phyloP scores from a whole-genome alignment of 1,284 basidiomycete genomes.

The Lignosus rhinocerotis region DNA sequence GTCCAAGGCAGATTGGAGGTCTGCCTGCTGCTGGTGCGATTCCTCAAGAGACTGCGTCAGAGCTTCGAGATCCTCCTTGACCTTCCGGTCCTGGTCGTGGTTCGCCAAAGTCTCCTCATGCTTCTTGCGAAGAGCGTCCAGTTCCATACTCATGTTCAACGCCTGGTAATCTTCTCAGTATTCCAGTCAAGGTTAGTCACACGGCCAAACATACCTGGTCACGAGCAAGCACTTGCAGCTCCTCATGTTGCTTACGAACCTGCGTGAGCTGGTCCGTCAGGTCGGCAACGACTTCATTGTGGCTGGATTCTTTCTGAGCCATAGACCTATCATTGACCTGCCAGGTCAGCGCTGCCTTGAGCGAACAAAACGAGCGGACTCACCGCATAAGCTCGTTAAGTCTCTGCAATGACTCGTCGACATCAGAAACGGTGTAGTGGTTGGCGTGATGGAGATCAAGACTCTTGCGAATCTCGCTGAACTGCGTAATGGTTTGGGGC shows the following conservation, averaged over 20 bases:
- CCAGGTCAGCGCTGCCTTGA: slow-evolving; percentile 3
- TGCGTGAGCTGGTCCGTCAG: slow-evolving; percentile 68
- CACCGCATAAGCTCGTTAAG: slow-evolving; percentile 88
- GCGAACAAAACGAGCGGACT: slow-evolving; percentile 29
- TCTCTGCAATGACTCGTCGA: slow-evolving; percentile 69
- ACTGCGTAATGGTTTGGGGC: slow-evolving; percentile 67
- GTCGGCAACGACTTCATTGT: slow-evolving; percentile 74
- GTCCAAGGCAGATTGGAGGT: slow-evolving; percentile 42
- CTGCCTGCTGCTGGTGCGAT: slow-evolving; percentile 37
- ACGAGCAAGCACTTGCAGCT: slow-evolving; percentile 73
- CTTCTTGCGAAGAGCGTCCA: slow-evolving; percentile 70
- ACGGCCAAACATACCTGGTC: slow-evolving; percentile 61
- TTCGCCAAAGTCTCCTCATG: slow-evolving; percentile 53
- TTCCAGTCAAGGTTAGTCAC: neutral
- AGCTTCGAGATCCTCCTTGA: slow-evolving; percentile 53
- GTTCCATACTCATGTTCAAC: slow-evolving; percentile 83
- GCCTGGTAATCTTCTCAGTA: slow-evolving; percentile 47
- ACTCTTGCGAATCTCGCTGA: slow-evolving; percentile 66
- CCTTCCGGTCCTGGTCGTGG: slow-evolving; percentile 23
- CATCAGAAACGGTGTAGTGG: slow-evolving; percentile 43
- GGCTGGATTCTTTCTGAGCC: slow-evolving; percentile 90
- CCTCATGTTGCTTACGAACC: slow-evolving; percentile 77
- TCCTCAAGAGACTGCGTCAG: slow-evolving; percentile 53
- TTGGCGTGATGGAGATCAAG: slow-evolving; percentile 48
- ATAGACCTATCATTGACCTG: slow-evolving; percentile 62